Evolutionary conservation across 345 rosid genomes (phyloP).

Genomic region (Brassica napus): Da-Ae NC_063446.1:26957001-26957500

Average conservation of each 20-base stretch:
- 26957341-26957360: constrained; percentile 14
- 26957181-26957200: constrained; percentile 25
- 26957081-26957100: constrained; percentile 32
- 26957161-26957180: background rate
- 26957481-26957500: constrained; percentile 54
- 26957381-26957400: constrained; percentile 22
- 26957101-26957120: constrained; percentile 34
- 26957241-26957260: background rate
- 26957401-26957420: background rate
- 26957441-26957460: constrained; percentile 63
- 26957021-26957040: constrained; percentile 31
- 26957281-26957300: constrained; percentile 2
- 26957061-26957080: background rate
- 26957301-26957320: background rate
- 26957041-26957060: constrained; percentile 14
- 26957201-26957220: background rate
- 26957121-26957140: constrained; percentile 25
- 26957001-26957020: constrained; percentile 26
- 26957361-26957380: constrained; percentile 21
- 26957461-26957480: constrained; percentile 52
- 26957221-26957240: constrained; percentile 2
- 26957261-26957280: background rate
- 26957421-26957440: constrained; percentile 34
- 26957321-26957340: background rate
- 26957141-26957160: background rate